These are phyloP conservation scores for Globisporangium okanoganense DNA, from an alignment of 352 stramenopile genomes.

Conservation along the genomic window DNA sequence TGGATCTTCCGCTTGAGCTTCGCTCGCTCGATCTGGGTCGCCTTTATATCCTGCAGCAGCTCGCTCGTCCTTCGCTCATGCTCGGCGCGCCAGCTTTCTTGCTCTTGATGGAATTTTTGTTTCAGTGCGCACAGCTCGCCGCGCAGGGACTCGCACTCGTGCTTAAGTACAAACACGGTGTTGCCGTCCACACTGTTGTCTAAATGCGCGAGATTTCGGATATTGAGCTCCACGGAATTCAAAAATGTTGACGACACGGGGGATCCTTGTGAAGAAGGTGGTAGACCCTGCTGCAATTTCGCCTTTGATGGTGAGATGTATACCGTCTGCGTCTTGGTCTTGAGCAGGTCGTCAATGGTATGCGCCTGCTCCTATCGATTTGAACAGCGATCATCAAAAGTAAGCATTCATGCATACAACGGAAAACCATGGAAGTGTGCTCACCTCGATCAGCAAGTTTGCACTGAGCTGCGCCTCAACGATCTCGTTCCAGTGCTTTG, in stretches of 20 bases:
- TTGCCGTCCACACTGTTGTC: conserved; percentile 5
- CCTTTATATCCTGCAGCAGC: conserved; percentile 36
- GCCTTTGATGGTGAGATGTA: conserved; percentile 35
- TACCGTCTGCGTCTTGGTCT: conserved; percentile 32
- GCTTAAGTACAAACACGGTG: conserved; percentile 18
- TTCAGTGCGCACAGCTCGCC: conserved; percentile 24
- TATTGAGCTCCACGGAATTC: background rate
- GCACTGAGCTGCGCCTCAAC: conserved; percentile 64
- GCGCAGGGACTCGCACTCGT: conserved; percentile 27
- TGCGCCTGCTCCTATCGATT: conserved; percentile 60
- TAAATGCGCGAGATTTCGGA: background rate
- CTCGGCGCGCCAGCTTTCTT: conserved; percentile 23
- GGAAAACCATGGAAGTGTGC: background rate
- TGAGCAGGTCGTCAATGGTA: conserved; percentile 70
- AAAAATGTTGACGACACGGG: conserved; percentile 10
- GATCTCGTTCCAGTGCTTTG: conserved; percentile 70
- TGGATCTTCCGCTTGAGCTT: conserved; percentile 44
- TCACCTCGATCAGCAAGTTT: conserved; percentile 73
- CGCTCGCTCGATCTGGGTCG: conserved; percentile 33
- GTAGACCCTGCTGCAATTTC: conserved; percentile 4
- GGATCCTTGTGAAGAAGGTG: background rate
- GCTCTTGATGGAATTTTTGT: conserved; percentile 20
- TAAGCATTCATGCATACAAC: background rate
- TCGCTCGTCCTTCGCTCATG: conserved; percentile 31
- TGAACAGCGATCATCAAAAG: conserved; percentile 7